These are phyloP conservation scores for Apiospora malaysiana DNA, from an alignment of 2,329 filamentous ascomycete species.

Conservation along the genomic window DNA sequence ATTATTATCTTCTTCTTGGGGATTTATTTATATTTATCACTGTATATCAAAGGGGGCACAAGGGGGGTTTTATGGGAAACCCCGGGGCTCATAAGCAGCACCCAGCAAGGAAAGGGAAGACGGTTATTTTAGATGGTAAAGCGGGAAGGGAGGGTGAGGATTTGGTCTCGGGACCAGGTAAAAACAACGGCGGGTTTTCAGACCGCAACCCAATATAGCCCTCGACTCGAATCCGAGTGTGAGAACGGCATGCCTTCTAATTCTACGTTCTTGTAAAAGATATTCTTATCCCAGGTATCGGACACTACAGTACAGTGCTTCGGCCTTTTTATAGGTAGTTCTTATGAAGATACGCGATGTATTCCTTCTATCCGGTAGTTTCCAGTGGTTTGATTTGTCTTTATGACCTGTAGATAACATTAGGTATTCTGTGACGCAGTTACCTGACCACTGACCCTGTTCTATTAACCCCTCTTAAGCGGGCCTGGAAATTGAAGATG, in stretches of 20 bases:
- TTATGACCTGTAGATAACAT: neutral
- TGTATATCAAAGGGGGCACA: neutral
- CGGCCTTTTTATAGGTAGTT: neutral
- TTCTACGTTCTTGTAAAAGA: slow-evolving; percentile 5
- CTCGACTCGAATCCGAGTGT: neutral
- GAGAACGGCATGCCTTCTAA: neutral
- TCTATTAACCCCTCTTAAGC: neutral
- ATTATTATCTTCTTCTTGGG: neutral
- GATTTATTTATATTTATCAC: neutral
- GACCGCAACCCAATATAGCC: neutral
- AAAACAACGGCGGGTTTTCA: neutral
- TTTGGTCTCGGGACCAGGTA: neutral
- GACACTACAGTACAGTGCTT: slow-evolving; percentile 13
- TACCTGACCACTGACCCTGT: too few species aligned
- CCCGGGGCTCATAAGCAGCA: neutral
- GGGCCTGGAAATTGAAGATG: neutral
- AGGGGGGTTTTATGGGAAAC: neutral
- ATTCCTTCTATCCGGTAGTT: neutral
- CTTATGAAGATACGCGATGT: neutral
- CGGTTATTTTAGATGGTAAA: neutral
- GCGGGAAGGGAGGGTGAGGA: neutral
- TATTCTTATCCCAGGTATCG: neutral
- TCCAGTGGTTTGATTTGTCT: neutral
- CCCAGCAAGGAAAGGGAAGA: neutral
- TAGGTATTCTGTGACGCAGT: neutral